Conservation (phyloP, 169 alveolate species). For the Cryptosporidium muris region DNA sequence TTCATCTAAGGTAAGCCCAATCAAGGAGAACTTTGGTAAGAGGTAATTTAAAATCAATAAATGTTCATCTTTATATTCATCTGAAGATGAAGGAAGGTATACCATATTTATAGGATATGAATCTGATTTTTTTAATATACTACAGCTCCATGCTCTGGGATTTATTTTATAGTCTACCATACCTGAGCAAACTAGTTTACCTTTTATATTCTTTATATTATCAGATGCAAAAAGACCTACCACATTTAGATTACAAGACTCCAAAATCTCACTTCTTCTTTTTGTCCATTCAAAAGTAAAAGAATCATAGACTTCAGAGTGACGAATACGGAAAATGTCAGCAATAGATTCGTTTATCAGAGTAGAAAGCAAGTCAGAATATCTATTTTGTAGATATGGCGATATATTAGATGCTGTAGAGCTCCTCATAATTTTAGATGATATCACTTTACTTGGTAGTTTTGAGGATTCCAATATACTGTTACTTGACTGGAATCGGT, state of each 20-base stretch:
- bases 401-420: slow-evolving; percentile 16
- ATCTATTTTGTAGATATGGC: slow-evolving; percentile 36
- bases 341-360: slow-evolving; percentile 58
- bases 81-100: background rate
- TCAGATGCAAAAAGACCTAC: background rate
- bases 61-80: slow-evolving; percentile 32
- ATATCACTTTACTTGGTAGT: background rate
- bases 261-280: slow-evolving; percentile 26
- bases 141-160: background rate
- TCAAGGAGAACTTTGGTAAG: slow-evolving; percentile 19
- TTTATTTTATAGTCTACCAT: no score
- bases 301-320: slow-evolving; percentile 49
- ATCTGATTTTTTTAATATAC: no score
- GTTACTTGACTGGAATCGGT: background rate
- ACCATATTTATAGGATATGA: no score
- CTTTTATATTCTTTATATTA: background rate
- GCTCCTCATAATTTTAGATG: background rate
- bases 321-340: slow-evolving; percentile 29
- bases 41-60: slow-evolving; percentile 19
- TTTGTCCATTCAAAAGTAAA: slow-evolving; percentile 58
- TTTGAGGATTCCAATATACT: background rate
- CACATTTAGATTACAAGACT: slow-evolving; percentile 1
- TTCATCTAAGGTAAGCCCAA: slow-evolving; percentile 39
- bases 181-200: no score
- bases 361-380: slow-evolving; percentile 51